These are phyloP conservation scores for Coemansia sp. DNA, from an alignment of 192 early-diverging fungal genomes.

Conservation along the genomic window DNA sequence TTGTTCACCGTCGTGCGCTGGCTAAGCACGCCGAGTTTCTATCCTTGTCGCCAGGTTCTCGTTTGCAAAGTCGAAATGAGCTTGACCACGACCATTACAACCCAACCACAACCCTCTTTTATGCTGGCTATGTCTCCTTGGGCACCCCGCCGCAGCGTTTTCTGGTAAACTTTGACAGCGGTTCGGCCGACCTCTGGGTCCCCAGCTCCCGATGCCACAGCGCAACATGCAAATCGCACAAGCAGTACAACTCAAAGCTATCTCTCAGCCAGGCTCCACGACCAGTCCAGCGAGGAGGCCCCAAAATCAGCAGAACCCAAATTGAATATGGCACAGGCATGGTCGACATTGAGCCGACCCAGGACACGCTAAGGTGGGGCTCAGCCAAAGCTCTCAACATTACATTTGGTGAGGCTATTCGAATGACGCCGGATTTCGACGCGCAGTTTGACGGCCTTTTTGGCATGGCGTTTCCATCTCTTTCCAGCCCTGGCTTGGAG, in stretches of 20 bases:
- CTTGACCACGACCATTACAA: conserved; percentile 5
- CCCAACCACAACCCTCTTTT: conserved; percentile 48
- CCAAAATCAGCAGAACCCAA: background rate
- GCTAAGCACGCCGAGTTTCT: conserved; percentile 34
- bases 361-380: conserved; percentile 37
- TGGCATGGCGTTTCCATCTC: conserved; percentile 41
- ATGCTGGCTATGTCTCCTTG: conserved; percentile 62
- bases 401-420: conserved; percentile 37
- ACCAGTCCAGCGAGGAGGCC: background rate
- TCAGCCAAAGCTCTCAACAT: conserved; percentile 21
- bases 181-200: conserved; percentile 69
- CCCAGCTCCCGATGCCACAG: conserved; percentile 46
- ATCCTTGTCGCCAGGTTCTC: background rate
- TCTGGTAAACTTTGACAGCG: conserved; percentile 65
- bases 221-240: conserved; percentile 18
- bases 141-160: conserved; percentile 65
- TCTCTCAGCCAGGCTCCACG: background rate
- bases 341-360: conserved; percentile 28
- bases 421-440: conserved; percentile 46
- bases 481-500: conserved; percentile 32
- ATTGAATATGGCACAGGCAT: conserved; percentile 47
- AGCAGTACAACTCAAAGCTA: conserved; percentile 15
- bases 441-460: conserved; percentile 46
- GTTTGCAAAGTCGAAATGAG: background rate
- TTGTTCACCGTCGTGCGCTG: conserved; percentile 14